phyloP scores from a whole-genome alignment of 306 rosid genomes.

The Pyrus bretschneideri region DNA sequence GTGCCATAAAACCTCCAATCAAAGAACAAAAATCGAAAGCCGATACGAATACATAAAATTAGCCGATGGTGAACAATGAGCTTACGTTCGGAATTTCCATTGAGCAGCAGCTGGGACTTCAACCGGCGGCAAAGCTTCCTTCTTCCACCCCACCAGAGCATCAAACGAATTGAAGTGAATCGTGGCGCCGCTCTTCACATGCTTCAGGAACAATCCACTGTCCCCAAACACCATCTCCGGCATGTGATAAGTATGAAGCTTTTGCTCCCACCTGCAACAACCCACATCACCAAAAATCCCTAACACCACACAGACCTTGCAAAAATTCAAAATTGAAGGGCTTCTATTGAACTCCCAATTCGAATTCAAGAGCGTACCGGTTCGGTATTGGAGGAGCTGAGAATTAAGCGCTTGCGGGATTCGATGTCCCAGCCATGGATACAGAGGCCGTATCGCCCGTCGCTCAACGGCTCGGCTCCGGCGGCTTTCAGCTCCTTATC shows the following conservation, averaged over 20 bases:
- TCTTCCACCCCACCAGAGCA: slow-evolving; percentile 87
- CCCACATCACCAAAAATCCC: background rate
- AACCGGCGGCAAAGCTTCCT: slow-evolving; percentile 92
- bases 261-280: slow-evolving; percentile 73
- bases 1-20: background rate
- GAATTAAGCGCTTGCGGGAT: slow-evolving; percentile 60
- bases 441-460: slow-evolving; percentile 57
- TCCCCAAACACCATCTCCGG: slow-evolving; percentile 99
- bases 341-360: background rate
- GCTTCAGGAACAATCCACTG: slow-evolving; percentile 60
- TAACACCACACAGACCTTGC: background rate
- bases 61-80: background rate
- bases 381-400: slow-evolving; percentile 53
- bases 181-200: slow-evolving; percentile 55
- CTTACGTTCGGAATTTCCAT: slow-evolving; percentile 88
- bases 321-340: background rate
- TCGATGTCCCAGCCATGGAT: slow-evolving; percentile 88
- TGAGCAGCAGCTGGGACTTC: slow-evolving; percentile 97
- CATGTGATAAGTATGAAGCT: slow-evolving; percentile 72
- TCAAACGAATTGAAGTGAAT: slow-evolving; percentile 85
- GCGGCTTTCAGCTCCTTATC: slow-evolving; percentile 79
- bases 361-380: slow-evolving; percentile 29
- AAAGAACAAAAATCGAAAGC: background rate
- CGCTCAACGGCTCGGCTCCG: slow-evolving; percentile 62
- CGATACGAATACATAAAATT: background rate